Evolutionary conservation across 2,329 filamentous ascomycete genomes (phyloP).

Genomic region (Teratosphaeria nubilosa): DNA sequence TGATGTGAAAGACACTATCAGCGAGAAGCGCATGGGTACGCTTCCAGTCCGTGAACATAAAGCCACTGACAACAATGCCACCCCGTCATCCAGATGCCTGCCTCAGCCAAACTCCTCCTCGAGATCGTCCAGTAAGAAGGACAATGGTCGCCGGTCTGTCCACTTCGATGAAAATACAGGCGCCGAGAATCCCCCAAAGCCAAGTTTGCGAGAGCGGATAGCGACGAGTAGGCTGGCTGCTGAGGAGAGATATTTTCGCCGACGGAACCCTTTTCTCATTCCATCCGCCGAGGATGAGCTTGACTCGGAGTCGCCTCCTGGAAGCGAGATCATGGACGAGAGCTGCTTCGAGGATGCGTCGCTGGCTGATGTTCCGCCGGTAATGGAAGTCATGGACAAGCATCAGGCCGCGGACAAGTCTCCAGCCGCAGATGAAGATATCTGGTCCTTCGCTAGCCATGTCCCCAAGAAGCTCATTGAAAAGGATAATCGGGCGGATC

Average conservation of each 20-base stretch:
- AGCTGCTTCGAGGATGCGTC: background rate
- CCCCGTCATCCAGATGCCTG: background rate
- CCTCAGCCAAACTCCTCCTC: background rate
- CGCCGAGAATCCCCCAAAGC: background rate
- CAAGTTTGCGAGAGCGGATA: background rate
- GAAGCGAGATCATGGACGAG: background rate
- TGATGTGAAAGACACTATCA: background rate
- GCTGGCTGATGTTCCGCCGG: background rate
- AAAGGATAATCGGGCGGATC: background rate
- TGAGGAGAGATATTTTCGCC: background rate
- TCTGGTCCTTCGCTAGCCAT: background rate
- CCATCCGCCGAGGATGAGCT: background rate
- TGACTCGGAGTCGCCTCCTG: background rate
- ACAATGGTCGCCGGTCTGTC: background rate
- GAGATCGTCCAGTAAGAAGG: background rate
- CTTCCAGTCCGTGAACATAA: background rate
- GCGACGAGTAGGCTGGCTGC: background rate
- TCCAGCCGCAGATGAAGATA: background rate
- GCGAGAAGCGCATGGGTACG: background rate
- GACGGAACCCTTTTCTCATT: background rate
- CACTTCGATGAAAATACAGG: background rate
- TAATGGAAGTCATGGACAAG: background rate
- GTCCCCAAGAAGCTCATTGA: background rate
- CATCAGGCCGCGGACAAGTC: background rate
- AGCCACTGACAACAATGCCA: background rate